Base-by-base conservation (phyloP, 2,329 filamentous ascomycete species). In the Calcarisporium arbuscula region DNA sequence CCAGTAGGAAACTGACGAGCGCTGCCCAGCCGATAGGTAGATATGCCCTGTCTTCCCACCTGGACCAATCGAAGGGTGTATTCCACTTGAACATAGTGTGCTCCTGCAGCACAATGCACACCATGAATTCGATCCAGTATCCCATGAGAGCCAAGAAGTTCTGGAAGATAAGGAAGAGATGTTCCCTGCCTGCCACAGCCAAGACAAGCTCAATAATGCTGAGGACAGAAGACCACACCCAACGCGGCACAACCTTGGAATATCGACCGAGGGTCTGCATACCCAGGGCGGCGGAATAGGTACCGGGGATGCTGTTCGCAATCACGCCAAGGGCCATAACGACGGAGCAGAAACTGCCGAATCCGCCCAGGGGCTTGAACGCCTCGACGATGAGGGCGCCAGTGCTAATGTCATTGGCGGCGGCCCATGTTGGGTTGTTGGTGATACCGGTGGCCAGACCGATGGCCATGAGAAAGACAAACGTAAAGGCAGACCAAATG, bases 381-480 rank as follows among this genome's bases (percentile, higher is more conserved):
- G 76, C 77, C 9, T 68, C 69, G 8, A 67, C 68, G 6, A 80
- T 57, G 3, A 79, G 68, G 16, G 74, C 74, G 19, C 74, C 74
- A 1, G 73, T 68, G 37, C 68, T 70, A 22, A 56, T 45, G 4
- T 65, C 58, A 47, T 77, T 77, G 22, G 65, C 73, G 2, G 57
- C 64, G 6, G 60, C 44, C 74, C 74, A 79, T 2, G 55, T 52
- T 0, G 67, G 60, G 6, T 68, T 58, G 38, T 64, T 68, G 18
- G 62, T 70, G 11, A 65, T 64, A 4, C 72, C 72, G 8, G 66
- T 62, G 14, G 67, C 64, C 19, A 77, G 67, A n/a, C 70, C 53
- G 30, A 76, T 67, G 15, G 68, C 64, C 15, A 75, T 50, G 27
- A 76, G 82, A 60, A 90, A 88, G 41, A 83, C 64, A 2, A 90